phyloP scores from a whole-genome alignment of 225 moss, liverwort and hornwort genomes.

The Pseudoscleropodium purum region DNA sequence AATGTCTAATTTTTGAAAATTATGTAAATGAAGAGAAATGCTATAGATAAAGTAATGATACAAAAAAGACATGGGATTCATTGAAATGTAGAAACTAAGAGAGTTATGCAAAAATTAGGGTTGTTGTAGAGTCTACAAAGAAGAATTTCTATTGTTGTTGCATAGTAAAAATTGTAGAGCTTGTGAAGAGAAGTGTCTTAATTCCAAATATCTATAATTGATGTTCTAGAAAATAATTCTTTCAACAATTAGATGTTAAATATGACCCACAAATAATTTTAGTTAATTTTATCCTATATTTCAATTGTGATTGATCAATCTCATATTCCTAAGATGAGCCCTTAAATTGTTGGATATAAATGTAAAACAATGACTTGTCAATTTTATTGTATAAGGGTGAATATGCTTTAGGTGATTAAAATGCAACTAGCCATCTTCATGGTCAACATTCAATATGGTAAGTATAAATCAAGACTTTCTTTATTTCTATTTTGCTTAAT shows the following conservation, averaged over 20 bases:
- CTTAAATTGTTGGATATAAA: rapidly evolving
- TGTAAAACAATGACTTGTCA: not conserved
- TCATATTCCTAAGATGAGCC: rapidly evolving
- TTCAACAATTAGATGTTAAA: not conserved
- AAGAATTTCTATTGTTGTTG: not conserved
- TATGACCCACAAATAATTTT: not conserved
- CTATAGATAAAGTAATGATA: not conserved
- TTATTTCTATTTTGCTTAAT: not conserved
- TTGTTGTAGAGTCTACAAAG: not conserved
- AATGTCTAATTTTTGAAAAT: not conserved
- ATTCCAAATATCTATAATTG: not conserved
- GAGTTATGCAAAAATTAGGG: not conserved
- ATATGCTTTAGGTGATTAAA: not conserved
- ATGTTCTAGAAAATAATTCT: not conserved
- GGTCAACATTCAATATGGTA: rapidly evolving
- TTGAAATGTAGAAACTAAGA: rapidly evolving
- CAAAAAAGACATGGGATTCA: not conserved
- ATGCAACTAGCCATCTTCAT: not conserved
- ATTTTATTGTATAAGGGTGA: not conserved
- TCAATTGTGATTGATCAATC: not conserved
- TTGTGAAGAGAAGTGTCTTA: rapidly evolving
- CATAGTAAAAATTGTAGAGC: not conserved
- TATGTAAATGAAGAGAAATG: not conserved
- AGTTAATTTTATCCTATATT: not conserved
- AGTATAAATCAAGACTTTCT: not conserved